Evolutionary conservation across 768 basidiomycete species (phyloP).

Genomic region (Mrakia gelida): DNA sequence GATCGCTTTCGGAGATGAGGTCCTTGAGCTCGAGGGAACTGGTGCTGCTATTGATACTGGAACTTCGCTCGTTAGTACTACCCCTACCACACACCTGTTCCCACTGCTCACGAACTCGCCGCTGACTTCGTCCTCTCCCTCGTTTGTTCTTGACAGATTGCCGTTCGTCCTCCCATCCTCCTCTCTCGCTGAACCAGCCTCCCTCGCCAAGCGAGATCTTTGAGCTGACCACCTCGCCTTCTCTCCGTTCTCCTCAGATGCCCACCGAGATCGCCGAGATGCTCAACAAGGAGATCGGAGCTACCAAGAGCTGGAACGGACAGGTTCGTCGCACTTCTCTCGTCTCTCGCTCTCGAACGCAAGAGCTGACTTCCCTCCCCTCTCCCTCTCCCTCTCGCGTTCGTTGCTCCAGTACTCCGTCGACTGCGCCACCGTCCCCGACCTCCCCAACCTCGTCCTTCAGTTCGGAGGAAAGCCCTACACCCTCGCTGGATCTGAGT

Average conservation of each 20-base stretch:
- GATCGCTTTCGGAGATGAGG: constrained; percentile 78
- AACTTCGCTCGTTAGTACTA: constrained; percentile 31
- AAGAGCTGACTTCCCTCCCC: not conserved
- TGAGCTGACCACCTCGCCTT: not conserved
- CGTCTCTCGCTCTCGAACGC: not conserved
- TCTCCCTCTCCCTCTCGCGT: too few relatives aligned
- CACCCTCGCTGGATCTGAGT: constrained; percentile 20
- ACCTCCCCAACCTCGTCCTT: constrained; percentile 78
- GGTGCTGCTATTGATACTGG: constrained; percentile 53
- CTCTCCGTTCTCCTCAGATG: constrained; percentile 56
- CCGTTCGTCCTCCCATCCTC: not conserved
- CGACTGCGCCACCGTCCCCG: constrained; percentile 78
- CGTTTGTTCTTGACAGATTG: not conserved
- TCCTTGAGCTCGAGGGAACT: constrained; percentile 84
- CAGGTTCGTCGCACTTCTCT: constrained; percentile 47
- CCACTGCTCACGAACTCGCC: too few relatives aligned
- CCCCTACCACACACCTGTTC: too few relatives aligned
- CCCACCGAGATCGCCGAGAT: constrained; percentile 95
- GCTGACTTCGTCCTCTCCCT: too few relatives aligned
- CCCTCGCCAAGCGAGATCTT: not conserved
- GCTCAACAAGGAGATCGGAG: constrained; percentile 84
- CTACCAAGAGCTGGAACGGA: constrained; percentile 90
- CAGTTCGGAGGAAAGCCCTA: constrained; percentile 67
- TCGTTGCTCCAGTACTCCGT: constrained; percentile 67
- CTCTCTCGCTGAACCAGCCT: constrained; percentile 53